Evolutionary conservation across 331 rosid species (phyloP).

Genomic region (Cydonia oblonga): DNA sequence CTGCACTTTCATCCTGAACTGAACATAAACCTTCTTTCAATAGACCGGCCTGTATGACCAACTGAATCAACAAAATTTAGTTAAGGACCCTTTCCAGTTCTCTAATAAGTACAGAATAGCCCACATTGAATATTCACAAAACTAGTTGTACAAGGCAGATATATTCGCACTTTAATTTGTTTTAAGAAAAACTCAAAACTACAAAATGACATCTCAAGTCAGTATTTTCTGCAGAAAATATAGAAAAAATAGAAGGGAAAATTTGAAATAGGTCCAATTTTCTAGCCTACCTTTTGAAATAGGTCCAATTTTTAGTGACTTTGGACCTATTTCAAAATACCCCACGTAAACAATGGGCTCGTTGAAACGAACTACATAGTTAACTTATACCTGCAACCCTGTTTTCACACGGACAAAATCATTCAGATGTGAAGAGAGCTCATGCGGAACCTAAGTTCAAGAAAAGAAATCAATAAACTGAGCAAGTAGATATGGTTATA

Average conservation of each 20-base stretch:
- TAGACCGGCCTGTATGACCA: slow-evolving; percentile 59
- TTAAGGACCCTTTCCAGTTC: slow-evolving; percentile 12
- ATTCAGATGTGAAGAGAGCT: slow-evolving; percentile 51
- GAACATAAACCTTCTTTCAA: slow-evolving; percentile 69
- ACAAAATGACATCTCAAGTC: neutral
- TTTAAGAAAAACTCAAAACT: neutral
- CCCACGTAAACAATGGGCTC: neutral
- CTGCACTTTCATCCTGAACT: slow-evolving; percentile 92
- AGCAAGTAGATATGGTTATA: neutral
- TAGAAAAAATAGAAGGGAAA: neutral
- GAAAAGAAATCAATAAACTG: neutral
- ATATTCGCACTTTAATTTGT: neutral
- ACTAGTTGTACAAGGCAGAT: neutral
- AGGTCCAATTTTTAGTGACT: too few relatives aligned
- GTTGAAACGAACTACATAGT: neutral
- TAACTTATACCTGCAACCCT: slow-evolving; percentile 63
- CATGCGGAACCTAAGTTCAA: slow-evolving; percentile 53
- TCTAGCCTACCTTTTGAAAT: too few relatives aligned
- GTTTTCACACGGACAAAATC: slow-evolving; percentile 74
- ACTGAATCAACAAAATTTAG: slow-evolving; percentile 34
- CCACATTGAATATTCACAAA: neutral
- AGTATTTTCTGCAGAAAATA: neutral
- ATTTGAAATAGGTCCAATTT: too few relatives aligned
- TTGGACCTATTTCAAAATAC: too few relatives aligned
- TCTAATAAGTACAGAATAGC: neutral